Evolutionary conservation across 2,329 filamentous ascomycete species (phyloP).

Genomic region (Phaeosphaeria sp.): DNA sequence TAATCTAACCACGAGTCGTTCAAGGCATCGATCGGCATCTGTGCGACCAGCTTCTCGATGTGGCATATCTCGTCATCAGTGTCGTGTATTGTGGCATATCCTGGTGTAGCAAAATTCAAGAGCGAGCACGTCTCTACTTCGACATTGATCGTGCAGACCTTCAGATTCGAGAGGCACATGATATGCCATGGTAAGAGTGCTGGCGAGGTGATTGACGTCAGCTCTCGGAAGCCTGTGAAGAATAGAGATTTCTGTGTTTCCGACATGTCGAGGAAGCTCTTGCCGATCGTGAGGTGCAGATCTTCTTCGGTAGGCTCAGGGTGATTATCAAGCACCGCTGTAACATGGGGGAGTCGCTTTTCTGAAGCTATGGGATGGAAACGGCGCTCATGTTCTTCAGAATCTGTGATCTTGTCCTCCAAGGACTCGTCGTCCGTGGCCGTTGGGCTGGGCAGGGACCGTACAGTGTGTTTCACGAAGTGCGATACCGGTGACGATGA

Average conservation of each 20-base stretch:
- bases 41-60: background rate
- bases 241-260: background rate
- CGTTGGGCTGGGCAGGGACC: background rate
- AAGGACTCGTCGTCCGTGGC: background rate
- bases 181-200: background rate
- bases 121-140: background rate
- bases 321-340: background rate
- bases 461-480: background rate
- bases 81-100: background rate
- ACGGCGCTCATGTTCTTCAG: background rate
- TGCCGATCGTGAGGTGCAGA: background rate
- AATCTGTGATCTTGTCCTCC: background rate
- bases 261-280: background rate
- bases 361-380: background rate
- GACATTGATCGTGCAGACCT: background rate
- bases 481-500: background rate
- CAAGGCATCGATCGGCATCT: background rate
- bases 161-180: background rate
- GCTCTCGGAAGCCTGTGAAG: background rate
- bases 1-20: background rate
- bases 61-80: background rate
- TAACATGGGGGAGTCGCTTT: background rate
- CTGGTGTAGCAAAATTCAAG: background rate
- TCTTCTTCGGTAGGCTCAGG: background rate
- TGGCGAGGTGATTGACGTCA: background rate